Base-by-base conservation (phyloP, 768 basidiomycete species). In the Boletus insuetus region DNA sequence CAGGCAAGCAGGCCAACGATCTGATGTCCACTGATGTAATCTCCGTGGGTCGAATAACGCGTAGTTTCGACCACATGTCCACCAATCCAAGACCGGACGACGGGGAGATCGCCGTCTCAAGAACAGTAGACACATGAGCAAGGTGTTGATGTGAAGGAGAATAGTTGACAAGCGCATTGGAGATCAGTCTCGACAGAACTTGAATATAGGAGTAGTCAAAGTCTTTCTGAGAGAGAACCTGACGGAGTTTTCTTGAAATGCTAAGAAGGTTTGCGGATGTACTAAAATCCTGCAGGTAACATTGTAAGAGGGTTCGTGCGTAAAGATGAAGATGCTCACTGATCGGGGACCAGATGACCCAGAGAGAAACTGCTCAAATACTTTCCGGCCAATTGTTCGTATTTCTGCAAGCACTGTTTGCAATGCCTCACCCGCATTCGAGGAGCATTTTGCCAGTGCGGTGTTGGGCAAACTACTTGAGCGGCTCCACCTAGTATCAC, bases 1-100 rank as follows among this genome's bases (percentile, higher is more conserved):
- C 5, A 4, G 58, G 53, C 11, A 35, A 47, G 26, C 58, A 40
- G 19, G 54, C 60, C 24, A 71, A 43, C 19, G 40, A 24, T 24
- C n/a, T 58, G 20, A 73, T 43, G 10, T 67, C 68, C 20, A 20
- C 9, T 11, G 53, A 68, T 7, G 52, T 61, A 11, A 61, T 47
- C 31, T 60, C 63, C 43, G 44, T 54, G 38, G 42, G 46, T 55
- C 49, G 53, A 19, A 61, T 61, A 13, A 40, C 38, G 12, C 64
- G 77, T 51, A 85, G 69, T 7, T 66, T 68, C 13, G 77, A 74
- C 93, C 93, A 96, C 35, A 96, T 81, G 20, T 85, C 77, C 19
- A 80, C 72, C 67, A 94, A 73, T 22, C 87, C 89, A 24, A 83
- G 75, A 5, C 95, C 94, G n/a, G 82, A 79, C 8, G 83, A 82